phyloP scores from a whole-genome alignment of 2,329 filamentous ascomycete species.

The Alternaria angustiovoidea region DNA sequence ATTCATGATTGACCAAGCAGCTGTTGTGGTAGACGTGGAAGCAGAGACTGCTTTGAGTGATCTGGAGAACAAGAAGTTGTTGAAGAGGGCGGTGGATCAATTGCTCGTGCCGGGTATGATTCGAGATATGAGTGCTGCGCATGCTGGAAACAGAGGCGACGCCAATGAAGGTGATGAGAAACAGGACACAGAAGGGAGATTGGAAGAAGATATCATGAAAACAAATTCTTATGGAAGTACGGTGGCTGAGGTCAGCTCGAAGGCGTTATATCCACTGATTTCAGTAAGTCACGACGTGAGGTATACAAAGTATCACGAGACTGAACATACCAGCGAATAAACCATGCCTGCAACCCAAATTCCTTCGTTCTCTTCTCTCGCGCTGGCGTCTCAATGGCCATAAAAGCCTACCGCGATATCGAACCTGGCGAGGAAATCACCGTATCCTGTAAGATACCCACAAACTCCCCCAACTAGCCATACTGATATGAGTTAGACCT shows the following conservation, averaged over 20 bases:
- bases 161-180: conserved; percentile 1
- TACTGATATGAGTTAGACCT: conserved; percentile 18
- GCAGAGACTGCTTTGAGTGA: conserved; percentile 9
- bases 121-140: conserved; percentile 23
- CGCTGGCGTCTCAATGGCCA: conserved; percentile 27
- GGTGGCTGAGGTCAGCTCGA: conserved; percentile 19
- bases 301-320: not conserved
- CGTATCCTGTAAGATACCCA: conserved; percentile 23
- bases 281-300: conserved; percentile 16
- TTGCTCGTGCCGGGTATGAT: conserved; percentile 20
- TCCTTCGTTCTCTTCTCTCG: conserved; percentile 37
- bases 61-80: conserved; percentile 7
- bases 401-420: conserved; percentile 36
- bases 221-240: conserved; percentile 35
- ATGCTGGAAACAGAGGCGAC: conserved; percentile 2
- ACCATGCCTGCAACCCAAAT: conserved; percentile 36
- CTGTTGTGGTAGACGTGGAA: conserved; percentile 23
- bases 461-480: not conserved
- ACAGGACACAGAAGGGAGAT: not conserved
- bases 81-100: conserved; percentile 22
- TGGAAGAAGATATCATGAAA: conserved; percentile 31
- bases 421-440: conserved; percentile 35
- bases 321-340: conserved; percentile 24
- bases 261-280: conserved; percentile 29
- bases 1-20: conserved; percentile 37